These are phyloP conservation scores for Ceratobasidium sp. DNA, from an alignment of 1,284 basidiomycete genomes.

Conservation along the genomic window DNA sequence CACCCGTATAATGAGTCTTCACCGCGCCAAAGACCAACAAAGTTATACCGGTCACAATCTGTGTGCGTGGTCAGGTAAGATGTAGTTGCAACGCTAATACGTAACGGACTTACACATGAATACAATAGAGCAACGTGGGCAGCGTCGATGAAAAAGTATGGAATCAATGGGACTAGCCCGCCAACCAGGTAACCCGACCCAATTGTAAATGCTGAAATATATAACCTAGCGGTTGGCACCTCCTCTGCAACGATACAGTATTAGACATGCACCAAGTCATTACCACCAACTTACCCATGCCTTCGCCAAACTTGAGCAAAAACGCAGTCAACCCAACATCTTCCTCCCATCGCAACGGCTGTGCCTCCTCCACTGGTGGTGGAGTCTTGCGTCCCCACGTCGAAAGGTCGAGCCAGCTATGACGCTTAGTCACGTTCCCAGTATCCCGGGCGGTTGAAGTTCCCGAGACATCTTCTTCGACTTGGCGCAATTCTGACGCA, in stretches of 20 bases:
- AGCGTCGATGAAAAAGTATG: slow-evolving; percentile 86
- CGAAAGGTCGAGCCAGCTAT: slow-evolving; percentile 16
- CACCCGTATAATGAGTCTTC: slow-evolving; percentile 91
- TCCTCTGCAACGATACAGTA: slow-evolving; percentile 76
- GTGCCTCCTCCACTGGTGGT: slow-evolving; percentile 52
- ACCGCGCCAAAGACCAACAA: slow-evolving; percentile 90
- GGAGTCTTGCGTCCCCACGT: slow-evolving; percentile 47
- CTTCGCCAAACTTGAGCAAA: slow-evolving; percentile 92
- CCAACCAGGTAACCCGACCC: slow-evolving; percentile 89
- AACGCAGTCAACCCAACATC: slow-evolving; percentile 90
- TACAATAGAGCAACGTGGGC: slow-evolving; percentile 76
- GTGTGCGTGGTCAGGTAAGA: slow-evolving; percentile 12
- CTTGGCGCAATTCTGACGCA: slow-evolving; percentile 77
- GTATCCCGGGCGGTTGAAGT: not conserved
- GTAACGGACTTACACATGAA: slow-evolving; percentile 62
- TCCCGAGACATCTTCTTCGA: slow-evolving; percentile 64
- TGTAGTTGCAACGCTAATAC: not conserved
- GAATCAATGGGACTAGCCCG: slow-evolving; percentile 88
- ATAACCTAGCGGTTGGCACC: slow-evolving; percentile 75
- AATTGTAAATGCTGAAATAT: slow-evolving; percentile 92
- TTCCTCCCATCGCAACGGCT: slow-evolving; percentile 70
- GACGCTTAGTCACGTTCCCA: slow-evolving; percentile 9
- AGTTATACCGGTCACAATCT: slow-evolving; percentile 83
- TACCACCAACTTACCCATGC: slow-evolving; percentile 71
- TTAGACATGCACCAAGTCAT: not conserved